Evolutionary conservation across 768 basidiomycete species (phyloP).

Genomic region (Macrolepiota dolichaula): DNA sequence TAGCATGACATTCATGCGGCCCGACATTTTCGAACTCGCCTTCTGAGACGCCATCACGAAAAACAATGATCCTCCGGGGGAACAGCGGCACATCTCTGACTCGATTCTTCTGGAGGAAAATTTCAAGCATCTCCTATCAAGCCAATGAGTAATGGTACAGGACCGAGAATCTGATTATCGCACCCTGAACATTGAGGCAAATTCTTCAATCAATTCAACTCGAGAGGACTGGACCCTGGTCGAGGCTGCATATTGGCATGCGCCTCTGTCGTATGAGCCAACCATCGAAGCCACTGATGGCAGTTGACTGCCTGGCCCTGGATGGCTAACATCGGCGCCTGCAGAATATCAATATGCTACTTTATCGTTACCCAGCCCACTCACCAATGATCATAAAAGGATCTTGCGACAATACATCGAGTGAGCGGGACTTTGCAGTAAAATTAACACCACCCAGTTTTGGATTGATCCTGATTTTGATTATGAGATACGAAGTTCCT

Average conservation of each 20-base stretch:
- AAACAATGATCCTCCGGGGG: slow-evolving; percentile 37
- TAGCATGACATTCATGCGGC: slow-evolving; percentile 39
- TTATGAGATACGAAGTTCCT: neutral
- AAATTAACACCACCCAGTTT: slow-evolving; percentile 52
- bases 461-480: slow-evolving; percentile 42
- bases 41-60: slow-evolving; percentile 46
- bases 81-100: neutral
- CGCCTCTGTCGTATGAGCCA: slow-evolving; percentile 44
- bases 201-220: slow-evolving; percentile 40
- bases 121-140: slow-evolving; percentile 17
- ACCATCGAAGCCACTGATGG: slow-evolving; percentile 64
- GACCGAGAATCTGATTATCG: slow-evolving; percentile 6
- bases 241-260: slow-evolving; percentile 41
- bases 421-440: slow-evolving; percentile 21
- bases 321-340: slow-evolving; percentile 67
- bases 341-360: neutral
- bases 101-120: slow-evolving; percentile 15
- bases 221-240: slow-evolving; percentile 44
- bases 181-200: slow-evolving; percentile 37
- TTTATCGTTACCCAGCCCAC: neutral
- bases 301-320: slow-evolving; percentile 45
- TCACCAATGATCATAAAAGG: slow-evolving; percentile 41
- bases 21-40: slow-evolving; percentile 36
- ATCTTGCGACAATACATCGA: slow-evolving; percentile 14
- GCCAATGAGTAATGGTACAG: neutral